These are phyloP conservation scores for Royoungia palumana DNA, from an alignment of 768 basidiomycete genomes.

Conservation along the genomic window DNA sequence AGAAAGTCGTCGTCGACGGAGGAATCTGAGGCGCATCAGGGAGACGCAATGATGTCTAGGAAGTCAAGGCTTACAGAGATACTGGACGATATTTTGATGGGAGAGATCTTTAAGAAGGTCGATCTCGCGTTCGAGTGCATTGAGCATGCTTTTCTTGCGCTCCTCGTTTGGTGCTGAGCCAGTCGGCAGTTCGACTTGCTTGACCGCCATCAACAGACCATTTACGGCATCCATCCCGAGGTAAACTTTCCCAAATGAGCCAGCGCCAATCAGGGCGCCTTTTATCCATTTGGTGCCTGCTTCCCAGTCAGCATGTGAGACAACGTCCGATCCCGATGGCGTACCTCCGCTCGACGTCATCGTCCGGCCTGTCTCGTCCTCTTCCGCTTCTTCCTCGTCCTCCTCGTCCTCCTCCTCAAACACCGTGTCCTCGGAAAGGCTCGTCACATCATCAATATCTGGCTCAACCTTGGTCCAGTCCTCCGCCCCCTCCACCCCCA, in stretches of 20 bases:
- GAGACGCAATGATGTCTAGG: not conserved
- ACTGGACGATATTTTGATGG: constrained; percentile 97
- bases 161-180: constrained; percentile 85
- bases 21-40: constrained; percentile 60
- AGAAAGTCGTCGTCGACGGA: constrained; percentile 86
- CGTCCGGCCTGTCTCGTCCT: constrained; percentile 50
- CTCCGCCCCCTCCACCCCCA: constrained; percentile 49
- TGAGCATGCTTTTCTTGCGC: constrained; percentile 90
- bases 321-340: constrained; percentile 4
- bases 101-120: constrained; percentile 89
- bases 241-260: constrained; percentile 93
- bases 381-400: constrained; percentile 47
- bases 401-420: constrained; percentile 51
- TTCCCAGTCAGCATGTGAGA: constrained; percentile 9
- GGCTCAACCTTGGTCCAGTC: constrained; percentile 75
- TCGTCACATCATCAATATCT: constrained; percentile 46
- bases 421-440: constrained; percentile 43
- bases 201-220: constrained; percentile 94
- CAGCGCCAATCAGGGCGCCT: constrained; percentile 91
- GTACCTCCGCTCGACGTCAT: constrained; percentile 54
- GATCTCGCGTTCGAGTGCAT: constrained; percentile 89
- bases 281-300: constrained; percentile 94
- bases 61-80: constrained; percentile 67
- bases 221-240: constrained; percentile 91
- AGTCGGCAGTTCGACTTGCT: constrained; percentile 91